These are phyloP conservation scores for Globisporangium emineosum DNA, from an alignment of 352 stramenopile species.

Conservation along the genomic window DNA sequence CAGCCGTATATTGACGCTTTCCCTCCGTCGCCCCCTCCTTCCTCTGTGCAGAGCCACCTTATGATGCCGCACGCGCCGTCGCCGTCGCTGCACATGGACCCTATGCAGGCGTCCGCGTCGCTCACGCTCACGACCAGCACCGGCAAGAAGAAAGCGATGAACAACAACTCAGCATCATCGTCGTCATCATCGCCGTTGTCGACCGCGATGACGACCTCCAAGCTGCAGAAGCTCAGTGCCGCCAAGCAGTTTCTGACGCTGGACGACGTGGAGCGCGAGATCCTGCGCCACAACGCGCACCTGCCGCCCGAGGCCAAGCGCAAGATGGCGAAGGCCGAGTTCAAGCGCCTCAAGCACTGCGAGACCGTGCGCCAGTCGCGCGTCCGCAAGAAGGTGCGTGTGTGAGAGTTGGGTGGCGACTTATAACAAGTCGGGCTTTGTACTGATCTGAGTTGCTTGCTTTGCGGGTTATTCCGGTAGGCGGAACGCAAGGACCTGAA, in stretches of 20 bases:
- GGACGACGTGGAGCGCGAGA: constrained; percentile 55
- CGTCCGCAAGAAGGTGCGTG: constrained; percentile 60
- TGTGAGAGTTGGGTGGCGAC: not conserved
- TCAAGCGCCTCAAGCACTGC: constrained; percentile 75
- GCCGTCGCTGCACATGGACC: constrained; percentile 27
- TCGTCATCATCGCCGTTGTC: constrained; percentile 1
- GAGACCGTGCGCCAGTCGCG: constrained; percentile 77
- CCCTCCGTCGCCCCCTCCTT: constrained; percentile 29
- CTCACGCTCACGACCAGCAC: not conserved
- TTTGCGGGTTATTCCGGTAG: not conserved
- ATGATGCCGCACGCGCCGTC: constrained; percentile 36
- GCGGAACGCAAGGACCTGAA: constrained; percentile 53
- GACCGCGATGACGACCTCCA: constrained; percentile 5
- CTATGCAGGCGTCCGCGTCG: constrained; percentile 16
- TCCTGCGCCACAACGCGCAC: constrained; percentile 38
- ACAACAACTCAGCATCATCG: not conserved
- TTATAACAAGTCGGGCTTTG: not conserved
- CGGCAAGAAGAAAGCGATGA: not conserved
- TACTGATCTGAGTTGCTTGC: not conserved
- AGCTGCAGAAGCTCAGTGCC: constrained; percentile 7
- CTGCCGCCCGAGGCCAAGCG: constrained; percentile 41
- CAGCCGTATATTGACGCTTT: constrained; percentile 19
- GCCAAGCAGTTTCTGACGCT: constrained; percentile 44
- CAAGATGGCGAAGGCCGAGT: constrained; percentile 62
- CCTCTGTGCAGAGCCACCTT: constrained; percentile 18